Evolutionary conservation across 805 yeast species (phyloP).

Genomic region (Metschnikowia continentalis): DNA sequence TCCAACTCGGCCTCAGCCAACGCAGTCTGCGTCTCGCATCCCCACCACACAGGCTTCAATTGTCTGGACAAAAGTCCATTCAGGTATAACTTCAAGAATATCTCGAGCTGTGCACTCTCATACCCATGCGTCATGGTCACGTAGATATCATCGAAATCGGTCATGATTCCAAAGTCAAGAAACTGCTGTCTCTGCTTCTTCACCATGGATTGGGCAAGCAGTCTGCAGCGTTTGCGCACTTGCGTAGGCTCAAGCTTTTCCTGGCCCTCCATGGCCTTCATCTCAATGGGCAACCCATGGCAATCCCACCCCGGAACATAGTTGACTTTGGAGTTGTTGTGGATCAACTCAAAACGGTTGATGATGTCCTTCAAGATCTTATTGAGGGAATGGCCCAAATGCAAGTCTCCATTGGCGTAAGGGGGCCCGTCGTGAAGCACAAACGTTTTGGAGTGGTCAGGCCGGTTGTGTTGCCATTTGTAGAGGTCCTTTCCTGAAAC

Average conservation of each 20-base stretch:
- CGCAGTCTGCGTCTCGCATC: conserved; percentile 89
- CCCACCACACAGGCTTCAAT: conserved; percentile 96
- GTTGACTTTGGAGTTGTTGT: conserved; percentile 54
- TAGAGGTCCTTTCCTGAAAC: conserved; percentile 60
- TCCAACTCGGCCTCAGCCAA: conserved; percentile 95
- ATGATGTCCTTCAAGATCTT: conserved; percentile 86
- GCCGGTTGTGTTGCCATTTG: conserved; percentile 45
- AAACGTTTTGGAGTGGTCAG: conserved; percentile 36
- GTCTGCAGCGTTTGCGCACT: conserved; percentile 60
- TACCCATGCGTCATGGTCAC: conserved; percentile 66
- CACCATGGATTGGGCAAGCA: conserved; percentile 67
- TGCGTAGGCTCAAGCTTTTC: conserved; percentile 40
- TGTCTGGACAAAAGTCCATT: conserved; percentile 74
- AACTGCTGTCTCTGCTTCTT: conserved; percentile 61
- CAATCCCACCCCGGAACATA: conserved; percentile 98
- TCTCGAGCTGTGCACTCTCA: conserved; percentile 69
- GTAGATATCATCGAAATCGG: conserved; percentile 75
- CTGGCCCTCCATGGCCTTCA: conserved; percentile 59
- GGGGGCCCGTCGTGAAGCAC: conserved; percentile 97
- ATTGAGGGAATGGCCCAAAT: conserved; percentile 88
- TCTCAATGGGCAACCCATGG: conserved; percentile 95
- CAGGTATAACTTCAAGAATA: conserved; percentile 63
- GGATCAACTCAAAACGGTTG: conserved; percentile 60
- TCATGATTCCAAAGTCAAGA: conserved; percentile 69
- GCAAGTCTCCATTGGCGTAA: conserved; percentile 92